These are phyloP conservation scores for Metschnikowia orientalis DNA, from an alignment of 805 yeast species.

Conservation along the genomic window DNA sequence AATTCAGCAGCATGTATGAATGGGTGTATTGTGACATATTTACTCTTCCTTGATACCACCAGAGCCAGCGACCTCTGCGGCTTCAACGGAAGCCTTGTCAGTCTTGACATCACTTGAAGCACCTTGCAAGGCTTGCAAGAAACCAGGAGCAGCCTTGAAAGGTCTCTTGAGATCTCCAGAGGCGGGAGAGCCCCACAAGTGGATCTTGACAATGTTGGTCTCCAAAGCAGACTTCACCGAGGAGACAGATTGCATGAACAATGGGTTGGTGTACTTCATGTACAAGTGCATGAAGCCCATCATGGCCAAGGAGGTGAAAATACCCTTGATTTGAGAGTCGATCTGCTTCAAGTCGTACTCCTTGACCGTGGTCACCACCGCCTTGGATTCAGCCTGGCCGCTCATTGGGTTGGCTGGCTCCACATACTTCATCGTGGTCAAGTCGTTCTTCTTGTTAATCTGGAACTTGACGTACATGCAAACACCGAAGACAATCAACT, in stretches of 20 bases:
- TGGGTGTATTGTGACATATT: too few relatives aligned
- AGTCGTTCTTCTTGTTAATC: conserved; percentile 74
- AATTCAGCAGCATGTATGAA: too few relatives aligned
- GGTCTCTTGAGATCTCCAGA: conserved; percentile 94
- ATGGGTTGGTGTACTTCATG: conserved; percentile 96
- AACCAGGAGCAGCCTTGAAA: conserved; percentile 70
- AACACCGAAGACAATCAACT: conserved; percentile 56
- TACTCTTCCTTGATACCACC: conserved; percentile 90
- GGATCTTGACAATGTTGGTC: conserved; percentile 86
- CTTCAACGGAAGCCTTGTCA: conserved; percentile 81
- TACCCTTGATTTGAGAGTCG: conserved; percentile 71
- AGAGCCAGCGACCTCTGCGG: conserved; percentile 78
- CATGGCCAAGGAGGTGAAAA: conserved; percentile 89
- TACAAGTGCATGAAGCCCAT: conserved; percentile 97
- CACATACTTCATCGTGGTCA: conserved; percentile 87
- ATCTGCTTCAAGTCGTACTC: conserved; percentile 92
- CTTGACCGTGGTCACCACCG: conserved; percentile 86
- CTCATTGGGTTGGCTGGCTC: conserved; percentile 77
- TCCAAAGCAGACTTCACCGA: conserved; percentile 89
- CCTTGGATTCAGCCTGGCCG: conserved; percentile 67
- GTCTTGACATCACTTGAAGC: conserved; percentile 54
- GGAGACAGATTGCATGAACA: conserved; percentile 88
- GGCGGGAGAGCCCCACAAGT: conserved; percentile 77
- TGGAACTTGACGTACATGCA: conserved; percentile 60
- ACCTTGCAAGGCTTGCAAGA: conserved; percentile 61